Base-by-base conservation (phyloP, 2,329 filamentous ascomycete species). In the Monosporascus sp. region DNA sequence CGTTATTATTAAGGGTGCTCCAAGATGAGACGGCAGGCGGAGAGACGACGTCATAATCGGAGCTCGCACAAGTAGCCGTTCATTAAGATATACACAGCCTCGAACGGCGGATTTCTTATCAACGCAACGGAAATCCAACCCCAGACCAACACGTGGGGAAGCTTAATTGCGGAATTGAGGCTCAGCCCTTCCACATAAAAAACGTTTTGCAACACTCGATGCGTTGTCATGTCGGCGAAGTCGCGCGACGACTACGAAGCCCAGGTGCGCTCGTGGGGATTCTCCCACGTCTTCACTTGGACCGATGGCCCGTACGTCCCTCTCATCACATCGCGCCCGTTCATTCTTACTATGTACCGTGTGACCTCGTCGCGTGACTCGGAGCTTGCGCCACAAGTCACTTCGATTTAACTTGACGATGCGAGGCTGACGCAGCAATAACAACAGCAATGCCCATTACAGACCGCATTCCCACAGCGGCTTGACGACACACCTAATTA, bases 221-320 rank as follows among this genome's bases (percentile, higher is more conserved):
- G 4, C 31, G 9, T 35, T 35, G 4, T 35, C 50, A 63, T 62
- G 60, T 57, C 56, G 53, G 53, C 54, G 37, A 75, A 73, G 60
- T 72, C 74, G 35, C 74, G 69, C 51, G 68, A 65, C 54, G 74
- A 81, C 41, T 72, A 74, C 38, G 85, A 90, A 66, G 70, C 73
- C 48, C 73, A 87, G 63, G 86, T 90, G 25, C 76, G 76, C 37
- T 81, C 80, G 1, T 89, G 87, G 86, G 87, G 87, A 1, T 90
- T 89, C 65, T 60, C 67, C 3, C 75, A 83, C 48, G 85, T 88
- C 63, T 88, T 88, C 58, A 89, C 85, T 3, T 90, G 87, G 86
- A 83, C 79, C 7, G 87, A 90, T 68, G 72, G 75, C 22, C 82
- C 84, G 85, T 89, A 77, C 66, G 82, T 78, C 27, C 48, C 37